phyloP scores from a whole-genome alignment of 768 basidiomycete species.

The Suillus clintonianus region DNA sequence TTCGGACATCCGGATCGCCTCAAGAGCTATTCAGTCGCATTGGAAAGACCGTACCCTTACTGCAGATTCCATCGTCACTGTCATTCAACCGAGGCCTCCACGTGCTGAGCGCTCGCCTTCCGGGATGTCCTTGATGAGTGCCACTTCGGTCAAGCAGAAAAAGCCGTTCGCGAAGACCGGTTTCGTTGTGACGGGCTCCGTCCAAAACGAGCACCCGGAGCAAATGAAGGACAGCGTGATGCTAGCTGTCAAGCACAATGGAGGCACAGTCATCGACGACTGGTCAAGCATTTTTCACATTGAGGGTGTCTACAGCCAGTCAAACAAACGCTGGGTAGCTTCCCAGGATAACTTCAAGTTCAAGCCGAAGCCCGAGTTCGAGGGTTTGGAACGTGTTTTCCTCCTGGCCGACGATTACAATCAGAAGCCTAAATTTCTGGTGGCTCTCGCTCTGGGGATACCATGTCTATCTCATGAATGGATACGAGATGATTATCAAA shows the following conservation, averaged over 20 bases:
- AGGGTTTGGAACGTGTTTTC: constrained; percentile 49
- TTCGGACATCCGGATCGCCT: constrained; percentile 49
- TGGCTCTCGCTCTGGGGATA: constrained; percentile 83
- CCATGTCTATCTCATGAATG: constrained; percentile 72
- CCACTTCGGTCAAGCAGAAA: constrained; percentile 35
- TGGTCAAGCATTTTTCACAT: constrained; percentile 57
- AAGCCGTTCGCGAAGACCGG: constrained; percentile 51
- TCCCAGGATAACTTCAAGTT: constrained; percentile 47
- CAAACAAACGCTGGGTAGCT: constrained; percentile 56
- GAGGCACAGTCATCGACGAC: constrained; percentile 64
- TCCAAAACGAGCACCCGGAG: constrained; percentile 35
- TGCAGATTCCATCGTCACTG: constrained; percentile 44
- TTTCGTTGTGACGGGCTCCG: constrained; percentile 57
- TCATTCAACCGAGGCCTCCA: constrained; percentile 36
- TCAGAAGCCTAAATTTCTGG: constrained; percentile 78
- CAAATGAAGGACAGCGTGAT: constrained; percentile 46
- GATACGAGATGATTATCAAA: constrained; percentile 39
- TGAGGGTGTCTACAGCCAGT: constrained; percentile 48
- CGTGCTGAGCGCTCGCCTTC: constrained; percentile 51
- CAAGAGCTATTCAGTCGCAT: constrained; percentile 46
- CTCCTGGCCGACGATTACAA: constrained; percentile 65
- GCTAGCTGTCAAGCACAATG: constrained; percentile 46
- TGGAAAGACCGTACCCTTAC: constrained; percentile 58
- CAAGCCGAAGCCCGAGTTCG: constrained; percentile 39
- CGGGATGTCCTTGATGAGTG: constrained; percentile 42